phyloP scores from a whole-genome alignment of 495 filamentous ascomycete genomes.

The Chlorociboria aeruginascens region DNA sequence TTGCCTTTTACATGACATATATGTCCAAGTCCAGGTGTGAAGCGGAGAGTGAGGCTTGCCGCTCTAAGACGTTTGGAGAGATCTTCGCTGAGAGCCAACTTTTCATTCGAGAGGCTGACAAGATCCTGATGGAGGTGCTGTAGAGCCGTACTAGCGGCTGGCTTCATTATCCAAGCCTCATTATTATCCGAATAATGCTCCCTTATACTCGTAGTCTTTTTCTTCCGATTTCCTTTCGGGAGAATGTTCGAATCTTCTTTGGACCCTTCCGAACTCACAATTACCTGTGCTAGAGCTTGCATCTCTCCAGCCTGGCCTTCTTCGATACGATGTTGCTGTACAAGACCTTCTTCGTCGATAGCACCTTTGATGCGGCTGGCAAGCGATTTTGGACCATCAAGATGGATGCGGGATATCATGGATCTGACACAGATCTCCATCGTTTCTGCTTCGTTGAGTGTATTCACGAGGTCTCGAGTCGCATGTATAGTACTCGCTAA shows the following conservation, averaged over 20 bases:
- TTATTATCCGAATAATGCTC: constrained; percentile 40
- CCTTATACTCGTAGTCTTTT: constrained; percentile 25
- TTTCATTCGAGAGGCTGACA: constrained; percentile 42
- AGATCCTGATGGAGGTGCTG: constrained; percentile 53
- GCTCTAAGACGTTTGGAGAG: constrained; percentile 41
- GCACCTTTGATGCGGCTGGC: constrained; percentile 58
- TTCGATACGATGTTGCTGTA: constrained; percentile 63
- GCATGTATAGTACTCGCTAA: constrained; percentile 73
- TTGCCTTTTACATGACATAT: constrained; percentile 86
- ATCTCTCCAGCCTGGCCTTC: constrained; percentile 57
- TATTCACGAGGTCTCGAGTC: constrained; percentile 51
- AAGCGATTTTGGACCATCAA: constrained; percentile 56
- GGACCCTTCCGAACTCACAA: constrained; percentile 44
- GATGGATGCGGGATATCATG: constrained; percentile 49
- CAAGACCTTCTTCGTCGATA: constrained; percentile 88
- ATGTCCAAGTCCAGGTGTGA: constrained; percentile 75
- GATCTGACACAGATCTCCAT: constrained; percentile 30
- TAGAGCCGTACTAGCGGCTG: constrained; percentile 54
- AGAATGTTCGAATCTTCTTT: constrained; percentile 27
- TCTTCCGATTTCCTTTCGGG: constrained; percentile 30
- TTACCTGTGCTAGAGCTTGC: constrained; percentile 53
- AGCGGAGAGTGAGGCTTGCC: constrained; percentile 59
- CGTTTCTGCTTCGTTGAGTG: constrained; percentile 15
- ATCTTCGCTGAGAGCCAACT: constrained; percentile 40
- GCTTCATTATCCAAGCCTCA: constrained; percentile 82